Conservation (phyloP, 805 yeast genomes). For the Vanderwaltozyma yarrowii region DNA sequence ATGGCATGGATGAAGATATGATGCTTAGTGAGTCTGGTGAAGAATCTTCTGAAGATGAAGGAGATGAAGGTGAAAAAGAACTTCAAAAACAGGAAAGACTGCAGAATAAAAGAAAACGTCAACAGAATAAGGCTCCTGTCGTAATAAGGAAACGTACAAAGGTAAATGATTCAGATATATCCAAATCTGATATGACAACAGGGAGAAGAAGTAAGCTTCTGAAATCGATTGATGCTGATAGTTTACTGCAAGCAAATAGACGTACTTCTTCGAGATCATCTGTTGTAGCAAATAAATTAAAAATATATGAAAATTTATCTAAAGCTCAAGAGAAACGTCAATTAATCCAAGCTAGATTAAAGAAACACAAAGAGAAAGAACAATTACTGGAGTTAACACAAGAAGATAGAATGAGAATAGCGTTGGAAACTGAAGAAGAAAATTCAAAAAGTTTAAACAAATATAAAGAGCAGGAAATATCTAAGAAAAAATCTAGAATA, state of each 20-base stretch:
- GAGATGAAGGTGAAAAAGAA: conserved; percentile 61
- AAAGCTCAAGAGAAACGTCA: conserved; percentile 54
- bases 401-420: conserved; percentile 52
- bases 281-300: conserved; percentile 67
- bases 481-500: conserved; percentile 66
- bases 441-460: conserved; percentile 64
- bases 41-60: conserved; percentile 38
- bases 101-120: conserved; percentile 14
- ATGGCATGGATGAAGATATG: conserved; percentile 18
- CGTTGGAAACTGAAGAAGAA: conserved; percentile 71
- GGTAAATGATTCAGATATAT: conserved; percentile 10
- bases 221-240: conserved; percentile 37
- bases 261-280: conserved; percentile 70
- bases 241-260: conserved; percentile 43
- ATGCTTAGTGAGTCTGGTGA: conserved; percentile 26
- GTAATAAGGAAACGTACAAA: conserved; percentile 24
- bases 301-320: conserved; percentile 61
- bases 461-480: conserved; percentile 77
- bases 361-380: conserved; percentile 39
- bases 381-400: conserved; percentile 32
- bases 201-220: conserved; percentile 11
- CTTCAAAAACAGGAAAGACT: conserved; percentile 35
- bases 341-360: conserved; percentile 31
- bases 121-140: conserved; percentile 21
- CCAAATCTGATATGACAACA: conserved; percentile 6